Evolutionary conservation across 257 asterid species (phyloP), one percentile per base, ranked within the genome.

Genomic region (Jacaranda copaia): DNA sequence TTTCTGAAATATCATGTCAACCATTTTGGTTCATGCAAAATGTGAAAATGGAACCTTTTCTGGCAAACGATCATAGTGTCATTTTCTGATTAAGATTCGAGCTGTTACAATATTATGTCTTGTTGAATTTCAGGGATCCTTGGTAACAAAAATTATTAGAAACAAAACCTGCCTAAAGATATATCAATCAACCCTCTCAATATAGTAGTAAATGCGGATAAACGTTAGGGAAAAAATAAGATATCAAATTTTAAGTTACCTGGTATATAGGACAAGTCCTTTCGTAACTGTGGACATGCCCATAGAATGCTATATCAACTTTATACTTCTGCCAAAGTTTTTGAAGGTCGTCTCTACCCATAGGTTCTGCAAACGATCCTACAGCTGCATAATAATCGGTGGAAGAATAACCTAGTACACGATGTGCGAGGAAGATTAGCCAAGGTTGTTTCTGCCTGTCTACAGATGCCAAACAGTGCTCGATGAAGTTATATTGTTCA

Each of bases 291-390:
- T 93, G 98, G 15, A 80, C 89, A 49, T 93, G 97, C 6, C 98
- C 96, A 7, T 73, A 93, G 64, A 93, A 81, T 74, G 96, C 98
- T 9, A 93, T 84, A 68, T 93, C 96, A 8, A 93, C 96, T 84
- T 88, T 93, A 66, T 93, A 85, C 81, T 91, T 91, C 87, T 93
- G 98, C 98, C 98, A 93, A 3, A 93, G 96, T 46, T 84, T 93
- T 67, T 90, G 96, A 68, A 93, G 98, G 81, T 84, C 86, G 3
- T 89, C 91, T 80, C 89, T 84, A 18, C 98, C 98, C 98, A 92
- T 91, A 49, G 97, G 97, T 72, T 93, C 98, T 8, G 84, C 91
- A 84, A 89, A 93, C 3, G 96, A 86, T 55, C 97, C 98, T 76
- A 84, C 76, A 11, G 45, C 5, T 1, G 91, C 89, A n/a, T 93